Percentiles rank a stretch among this genome's conserved stretches.
Evolutionary conservation across 2,329 filamentous ascomycete species (phyloP).

Genomic region (Cordyceps fumosorosea): DNA sequence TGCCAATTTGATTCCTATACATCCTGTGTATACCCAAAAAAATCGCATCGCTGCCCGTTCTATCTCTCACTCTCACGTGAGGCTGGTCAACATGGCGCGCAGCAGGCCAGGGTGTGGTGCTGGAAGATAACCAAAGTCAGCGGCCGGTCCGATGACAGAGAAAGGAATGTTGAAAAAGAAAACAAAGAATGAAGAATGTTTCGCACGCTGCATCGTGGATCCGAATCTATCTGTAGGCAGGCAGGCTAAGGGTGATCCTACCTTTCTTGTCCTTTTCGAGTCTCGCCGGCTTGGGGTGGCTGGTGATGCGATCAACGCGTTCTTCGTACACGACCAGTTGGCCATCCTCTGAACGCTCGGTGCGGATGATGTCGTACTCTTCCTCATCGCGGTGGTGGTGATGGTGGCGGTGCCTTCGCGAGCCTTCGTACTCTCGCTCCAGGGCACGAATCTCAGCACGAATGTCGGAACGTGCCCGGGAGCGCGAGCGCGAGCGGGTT

Average conservation of each 20-base stretch:
- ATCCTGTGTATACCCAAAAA: background rate
- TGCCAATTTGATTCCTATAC: background rate
- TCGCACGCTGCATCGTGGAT: background rate
- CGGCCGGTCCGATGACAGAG: constrained; percentile 18
- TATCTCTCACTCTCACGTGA: constrained; percentile 51
- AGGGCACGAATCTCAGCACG: constrained; percentile 65
- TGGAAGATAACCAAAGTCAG: constrained; percentile 32
- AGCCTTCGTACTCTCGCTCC: constrained; percentile 49
- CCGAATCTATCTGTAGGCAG: constrained; percentile 53
- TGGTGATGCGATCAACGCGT: constrained; percentile 48
- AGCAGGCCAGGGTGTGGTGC: constrained; percentile 58
- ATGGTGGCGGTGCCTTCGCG: constrained; percentile 19
- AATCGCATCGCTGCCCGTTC: background rate
- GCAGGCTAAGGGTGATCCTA: constrained; percentile 84
- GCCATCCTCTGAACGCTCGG: constrained; percentile 52
- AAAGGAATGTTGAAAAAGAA: constrained; percentile 9
- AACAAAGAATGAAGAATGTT: constrained; percentile 14
- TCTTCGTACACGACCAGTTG: constrained; percentile 60
- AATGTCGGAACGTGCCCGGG: constrained; percentile 49
- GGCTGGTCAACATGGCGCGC: constrained; percentile 63
- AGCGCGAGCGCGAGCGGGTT: constrained; percentile 34
- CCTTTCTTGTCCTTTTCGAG: constrained; percentile 91
- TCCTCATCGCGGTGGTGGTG: constrained; percentile 21
- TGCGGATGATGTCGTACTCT: constrained; percentile 48
- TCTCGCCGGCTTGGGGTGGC: constrained; percentile 49